Evolutionary conservation across 192 early-diverging fungal species (phyloP).

Genomic region (Podila epicladia): DNA sequence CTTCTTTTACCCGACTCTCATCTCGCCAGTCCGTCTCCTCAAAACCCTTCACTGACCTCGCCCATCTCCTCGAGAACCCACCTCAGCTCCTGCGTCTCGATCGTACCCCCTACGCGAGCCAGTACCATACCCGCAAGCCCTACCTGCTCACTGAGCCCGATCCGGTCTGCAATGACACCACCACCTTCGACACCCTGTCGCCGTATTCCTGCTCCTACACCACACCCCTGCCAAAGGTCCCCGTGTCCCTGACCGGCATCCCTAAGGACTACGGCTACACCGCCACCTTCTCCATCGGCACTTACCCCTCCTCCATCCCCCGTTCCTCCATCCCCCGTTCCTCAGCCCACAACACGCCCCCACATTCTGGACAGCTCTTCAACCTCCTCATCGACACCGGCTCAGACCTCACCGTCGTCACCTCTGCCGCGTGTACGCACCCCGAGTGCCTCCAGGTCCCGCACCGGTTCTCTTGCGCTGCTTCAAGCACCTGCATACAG

Average conservation of each 20-base stretch:
- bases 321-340: neutral
- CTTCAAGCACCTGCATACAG: constrained; percentile 1
- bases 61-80: neutral
- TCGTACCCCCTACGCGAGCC: neutral
- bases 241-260: constrained; percentile 19
- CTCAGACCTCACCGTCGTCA: constrained; percentile 33
- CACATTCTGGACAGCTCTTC: constrained; percentile 5
- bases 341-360: neutral
- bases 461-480: constrained; percentile 16
- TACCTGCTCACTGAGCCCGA: neutral
- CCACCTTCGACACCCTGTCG: too few species aligned
- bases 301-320: constrained; percentile 2
- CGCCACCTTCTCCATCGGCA: constrained; percentile 26
- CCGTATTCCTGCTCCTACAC: neutral
- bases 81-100: neutral
- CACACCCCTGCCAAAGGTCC: neutral
- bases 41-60: neutral
- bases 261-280: constrained; percentile 39
- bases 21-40: neutral
- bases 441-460: constrained; percentile 21
- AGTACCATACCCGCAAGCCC: neutral
- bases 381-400: constrained; percentile 41
- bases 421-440: constrained; percentile 4
- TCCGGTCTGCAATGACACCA: neutral
- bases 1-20: neutral